Base-by-base conservation (phyloP, 1,139 yeast genomes). In the Suzukiozyma palmioleophila region DNA sequence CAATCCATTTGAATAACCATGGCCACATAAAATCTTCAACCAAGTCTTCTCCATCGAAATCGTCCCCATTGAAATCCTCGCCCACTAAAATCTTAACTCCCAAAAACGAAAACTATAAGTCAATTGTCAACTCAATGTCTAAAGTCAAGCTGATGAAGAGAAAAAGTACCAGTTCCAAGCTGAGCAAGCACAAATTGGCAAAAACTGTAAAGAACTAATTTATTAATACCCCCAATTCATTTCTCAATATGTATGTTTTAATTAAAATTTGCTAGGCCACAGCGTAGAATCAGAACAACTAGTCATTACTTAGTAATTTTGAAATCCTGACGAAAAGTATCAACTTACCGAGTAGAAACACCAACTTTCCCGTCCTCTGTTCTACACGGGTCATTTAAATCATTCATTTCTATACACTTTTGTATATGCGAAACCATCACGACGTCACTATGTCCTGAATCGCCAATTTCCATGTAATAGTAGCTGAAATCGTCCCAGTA, bases 121-220 rank as follows among this genome's bases (percentile, higher is more conserved):
- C 47, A 11, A 39, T 46, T 25, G 43, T 49, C 14, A 46, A 39
- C 33, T 43, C 49, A 11, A 43, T 48, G 47, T 37, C 48, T 28
- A 51, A 48, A 39, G 53, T 45, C 11, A 50, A 50, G 46, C 48
- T 43, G 32, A 22, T 38, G 40, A 50, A 45, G 39, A 48, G 43
- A 35, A 45, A 37, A 29, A 43, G 39, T 15, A 26, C 39, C 16
- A 37, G 30, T 12, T 28, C 32, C 33, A 34, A 39, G 30, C 7
- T 33, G 18, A 39, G 29, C 11, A 34, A 41, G 26, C 36, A 21
- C 11, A 33, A 33, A 33, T 25, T 33, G 16, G 21, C 26, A 14
- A 33, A 33, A 11, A 25, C 31, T 8, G 5, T 33, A 30, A 33
- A 26, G 26, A 25, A 33, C 16, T 33, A 16, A 33, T 28, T 13